Evolutionary conservation across 1,284 basidiomycete genomes (phyloP).

Genomic region (Sporisorium reilianum): DNA sequence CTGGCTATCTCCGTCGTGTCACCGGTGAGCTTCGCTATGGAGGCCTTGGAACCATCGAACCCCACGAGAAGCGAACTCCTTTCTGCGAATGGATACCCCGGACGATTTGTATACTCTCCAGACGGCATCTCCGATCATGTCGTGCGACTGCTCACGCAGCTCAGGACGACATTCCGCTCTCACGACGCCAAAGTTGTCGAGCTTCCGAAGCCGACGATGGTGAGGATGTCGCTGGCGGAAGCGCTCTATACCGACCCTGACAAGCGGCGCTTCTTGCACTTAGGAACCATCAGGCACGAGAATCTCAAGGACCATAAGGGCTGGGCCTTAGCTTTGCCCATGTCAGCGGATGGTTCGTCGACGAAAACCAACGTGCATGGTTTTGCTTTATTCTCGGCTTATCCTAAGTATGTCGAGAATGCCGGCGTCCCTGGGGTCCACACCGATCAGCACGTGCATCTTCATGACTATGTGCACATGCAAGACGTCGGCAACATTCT

Average conservation of each 20-base stretch:
- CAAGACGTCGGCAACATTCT: neutral
- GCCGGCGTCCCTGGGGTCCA: too few relatives aligned
- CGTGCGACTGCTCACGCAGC: neutral
- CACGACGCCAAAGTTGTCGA: neutral
- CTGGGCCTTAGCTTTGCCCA: neutral
- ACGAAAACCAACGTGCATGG: neutral
- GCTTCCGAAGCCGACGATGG: neutral
- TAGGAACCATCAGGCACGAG: neutral
- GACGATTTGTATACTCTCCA: neutral
- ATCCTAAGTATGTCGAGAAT: neutral
- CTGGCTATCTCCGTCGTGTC: too few relatives aligned
- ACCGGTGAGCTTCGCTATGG: neutral
- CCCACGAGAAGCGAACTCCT: neutral
- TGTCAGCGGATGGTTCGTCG: neutral
- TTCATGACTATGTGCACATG: conserved; percentile 1
- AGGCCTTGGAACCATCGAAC: neutral
- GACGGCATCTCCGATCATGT: neutral
- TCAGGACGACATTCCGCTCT: neutral
- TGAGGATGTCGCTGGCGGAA: neutral
- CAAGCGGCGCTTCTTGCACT: neutral
- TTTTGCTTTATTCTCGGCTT: neutral
- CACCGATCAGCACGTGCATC: neutral
- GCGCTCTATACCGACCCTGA: neutral
- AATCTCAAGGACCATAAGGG: neutral
- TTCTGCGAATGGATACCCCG: neutral